These are phyloP conservation scores for Eimeria acervulina DNA, from an alignment of 169 alveolate genomes.

Conservation along the genomic window DNA sequence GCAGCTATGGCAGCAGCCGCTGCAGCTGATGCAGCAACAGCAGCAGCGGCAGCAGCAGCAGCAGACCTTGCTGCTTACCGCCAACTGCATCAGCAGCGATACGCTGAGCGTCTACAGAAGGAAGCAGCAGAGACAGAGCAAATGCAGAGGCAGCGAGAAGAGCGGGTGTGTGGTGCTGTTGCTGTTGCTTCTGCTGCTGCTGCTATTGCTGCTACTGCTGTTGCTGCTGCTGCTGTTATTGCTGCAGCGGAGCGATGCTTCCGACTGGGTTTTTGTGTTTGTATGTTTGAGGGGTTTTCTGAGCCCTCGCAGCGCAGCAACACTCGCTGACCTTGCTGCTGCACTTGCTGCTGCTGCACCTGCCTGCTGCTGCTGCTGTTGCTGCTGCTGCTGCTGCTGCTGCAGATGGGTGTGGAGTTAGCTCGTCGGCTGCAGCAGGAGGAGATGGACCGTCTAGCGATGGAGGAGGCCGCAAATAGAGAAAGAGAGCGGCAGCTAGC, in stretches of 20 bases:
- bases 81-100: slow-evolving; percentile 32
- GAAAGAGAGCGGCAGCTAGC: slow-evolving; percentile 33
- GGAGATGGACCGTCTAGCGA: slow-evolving; percentile 47
- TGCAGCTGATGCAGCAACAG: too few species aligned
- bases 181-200: slow-evolving; percentile 13
- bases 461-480: neutral
- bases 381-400: too few species aligned
- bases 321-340: neutral
- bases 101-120: slow-evolving; percentile 12
- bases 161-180: slow-evolving; percentile 53
- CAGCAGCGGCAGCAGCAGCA: too few species aligned
- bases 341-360: neutral
- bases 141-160: slow-evolving; percentile 21
- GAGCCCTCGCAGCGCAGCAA: neutral
- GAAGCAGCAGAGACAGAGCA: neutral
- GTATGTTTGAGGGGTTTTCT: neutral
- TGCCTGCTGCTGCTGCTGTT: too few species aligned
- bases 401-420: neutral
- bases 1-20: neutral
- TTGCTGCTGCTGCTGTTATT: slow-evolving; percentile 11
- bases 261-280: neutral
- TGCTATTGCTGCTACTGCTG: neutral
- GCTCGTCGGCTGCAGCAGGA: slow-evolving; percentile 36
- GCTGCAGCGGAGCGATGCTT: too few species aligned
- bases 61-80: neutral